Percentiles rank a stretch among this genome's conserved stretches.
These are phyloP conservation scores for Liriodendron chinense DNA, from an alignment of 164 flowering plant species.

Conservation along the genomic window DNA sequence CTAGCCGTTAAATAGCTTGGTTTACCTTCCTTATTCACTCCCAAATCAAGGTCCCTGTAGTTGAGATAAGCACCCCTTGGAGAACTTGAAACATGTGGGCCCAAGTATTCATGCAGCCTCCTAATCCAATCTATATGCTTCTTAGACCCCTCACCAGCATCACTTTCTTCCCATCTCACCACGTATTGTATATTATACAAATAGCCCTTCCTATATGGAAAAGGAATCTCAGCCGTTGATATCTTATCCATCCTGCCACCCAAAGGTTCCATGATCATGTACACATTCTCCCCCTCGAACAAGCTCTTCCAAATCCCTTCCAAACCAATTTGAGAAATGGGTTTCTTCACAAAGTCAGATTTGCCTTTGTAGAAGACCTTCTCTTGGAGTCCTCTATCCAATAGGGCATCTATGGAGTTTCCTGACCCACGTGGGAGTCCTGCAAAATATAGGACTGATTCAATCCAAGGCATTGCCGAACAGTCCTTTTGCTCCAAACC, in stretches of 20 bases:
- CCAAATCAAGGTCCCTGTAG: slow-evolving; percentile 25
- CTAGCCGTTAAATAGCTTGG: slow-evolving; percentile 14
- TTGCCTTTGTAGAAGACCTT: slow-evolving; percentile 9
- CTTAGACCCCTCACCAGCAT: neutral
- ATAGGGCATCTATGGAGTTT: slow-evolving; percentile 16
- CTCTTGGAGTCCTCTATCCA: neutral
- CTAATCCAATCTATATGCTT: slow-evolving; percentile 11
- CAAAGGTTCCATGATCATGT: slow-evolving; percentile 7
- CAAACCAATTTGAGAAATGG: slow-evolving; percentile 7
- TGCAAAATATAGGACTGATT: slow-evolving; percentile 24
- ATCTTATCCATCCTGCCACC: slow-evolving; percentile 26
- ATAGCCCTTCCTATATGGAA: slow-evolving; percentile 20
- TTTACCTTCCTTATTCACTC: neutral
- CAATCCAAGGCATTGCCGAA: slow-evolving; percentile 36
- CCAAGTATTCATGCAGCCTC: slow-evolving; percentile 15
- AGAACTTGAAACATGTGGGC: slow-evolving; percentile 14
- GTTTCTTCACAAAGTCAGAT: slow-evolving; percentile 19
- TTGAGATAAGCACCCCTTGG: slow-evolving; percentile 24
- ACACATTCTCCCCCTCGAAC: neutral
- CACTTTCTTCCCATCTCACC: slow-evolving; percentile 11
- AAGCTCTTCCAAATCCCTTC: slow-evolving; percentile 13
- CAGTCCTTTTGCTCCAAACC: slow-evolving; percentile 26
- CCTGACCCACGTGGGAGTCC: slow-evolving; percentile 10
- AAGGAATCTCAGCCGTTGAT: slow-evolving; percentile 17
- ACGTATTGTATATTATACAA: slow-evolving; percentile 16